A percentile compares a stretch with the other conserved stretches of the same genome.
Evolutionary conservation across 176 grass and related monocot genomes (phyloP).

Genomic region (Aegilops umbellulata): DNA sequence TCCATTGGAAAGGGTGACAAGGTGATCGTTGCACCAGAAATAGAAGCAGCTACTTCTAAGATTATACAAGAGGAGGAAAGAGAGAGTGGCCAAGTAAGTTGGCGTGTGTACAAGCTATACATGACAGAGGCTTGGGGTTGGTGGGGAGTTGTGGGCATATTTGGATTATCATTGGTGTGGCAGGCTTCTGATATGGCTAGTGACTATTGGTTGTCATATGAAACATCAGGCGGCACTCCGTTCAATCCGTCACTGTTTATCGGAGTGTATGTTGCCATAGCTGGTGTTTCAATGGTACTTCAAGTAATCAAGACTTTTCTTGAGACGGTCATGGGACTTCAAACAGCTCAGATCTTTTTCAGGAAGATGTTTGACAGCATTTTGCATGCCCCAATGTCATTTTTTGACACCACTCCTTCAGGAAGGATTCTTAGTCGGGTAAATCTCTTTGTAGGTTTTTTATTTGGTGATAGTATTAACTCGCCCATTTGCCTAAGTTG

Average conservation of each 20-base stretch:
- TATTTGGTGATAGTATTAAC: neutral
- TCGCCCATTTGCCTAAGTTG: neutral
- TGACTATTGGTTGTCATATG: constrained; percentile 90
- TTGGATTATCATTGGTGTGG: constrained; percentile 53
- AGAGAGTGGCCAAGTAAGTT: constrained; percentile 84
- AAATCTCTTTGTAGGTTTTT: neutral
- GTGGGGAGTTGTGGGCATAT: constrained; percentile 56
- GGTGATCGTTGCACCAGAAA: constrained; percentile 42
- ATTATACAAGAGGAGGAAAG: constrained; percentile 92
- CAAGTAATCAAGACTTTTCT: constrained; percentile 57
- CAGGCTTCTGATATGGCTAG: constrained; percentile 72
- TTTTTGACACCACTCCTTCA: constrained; percentile 93
- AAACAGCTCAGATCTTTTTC: constrained; percentile 90
- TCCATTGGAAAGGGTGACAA: constrained; percentile 58
- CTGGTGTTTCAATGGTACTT: constrained; percentile 54
- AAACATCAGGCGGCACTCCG: constrained; percentile 53
- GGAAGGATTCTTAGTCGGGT: constrained; percentile 98
- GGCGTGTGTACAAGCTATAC: constrained; percentile 71
- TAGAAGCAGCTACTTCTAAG: constrained; percentile 68
- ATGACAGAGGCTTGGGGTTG: constrained; percentile 92
- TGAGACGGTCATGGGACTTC: constrained; percentile 72
- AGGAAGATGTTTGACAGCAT: constrained; percentile 90
- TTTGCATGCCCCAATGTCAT: constrained; percentile 91
- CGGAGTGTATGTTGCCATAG: constrained; percentile 71
- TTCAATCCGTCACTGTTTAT: constrained; percentile 73